Evolutionary conservation across 1,284 basidiomycete species (phyloP), one percentile per base, ranked within the genome.

Genomic region (Apiotrichum gracile): DNA sequence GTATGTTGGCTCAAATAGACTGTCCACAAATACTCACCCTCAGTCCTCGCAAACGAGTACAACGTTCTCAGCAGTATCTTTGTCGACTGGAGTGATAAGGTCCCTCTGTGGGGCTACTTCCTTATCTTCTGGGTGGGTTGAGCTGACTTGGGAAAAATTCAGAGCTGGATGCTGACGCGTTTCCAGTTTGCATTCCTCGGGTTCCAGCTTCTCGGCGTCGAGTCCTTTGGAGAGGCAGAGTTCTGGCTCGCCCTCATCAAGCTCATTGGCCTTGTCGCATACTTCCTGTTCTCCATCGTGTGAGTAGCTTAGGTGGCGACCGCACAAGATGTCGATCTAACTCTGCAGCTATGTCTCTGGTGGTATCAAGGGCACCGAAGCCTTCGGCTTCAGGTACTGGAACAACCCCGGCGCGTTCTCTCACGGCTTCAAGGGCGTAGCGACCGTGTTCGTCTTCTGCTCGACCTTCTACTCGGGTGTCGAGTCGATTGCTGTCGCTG

Each of bases 231-330:
- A 21, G 60, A 64, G 47, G 58, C 56, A 7, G 58, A 61, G 47
- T 61, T 59, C 52, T 62, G 58, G 55, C 51, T 50, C 48, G 55
- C 62, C 0, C 47, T 62, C n/a, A 34, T 61, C 39, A 61, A 61
- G 39, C 49, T 69, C 38, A 38, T 63, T 35, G 64, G 63, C 26
- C 49, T 62, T 9, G 46, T 60, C 35, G 63, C 54, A 17, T 60
- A 66, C 56, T 81, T 86, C 54, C 62, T 87, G 51, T 75, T 79
- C 52, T 85, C 84, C 34, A 77, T 87, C 40, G 70, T 86, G 54
- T 80, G 86, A 54, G 84, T 86, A 60, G 79, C 85, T 14, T 19
- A 22, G 88, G 57, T 85, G 70, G 47, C 14, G 21, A 13, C 1
- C n/a, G 22, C 9, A 16, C 85, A 85, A 48, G 43, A 22, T 42